phyloP scores from a whole-genome alignment of 140 eudicot genomes.

The Oenanthe javanica region DNA sequence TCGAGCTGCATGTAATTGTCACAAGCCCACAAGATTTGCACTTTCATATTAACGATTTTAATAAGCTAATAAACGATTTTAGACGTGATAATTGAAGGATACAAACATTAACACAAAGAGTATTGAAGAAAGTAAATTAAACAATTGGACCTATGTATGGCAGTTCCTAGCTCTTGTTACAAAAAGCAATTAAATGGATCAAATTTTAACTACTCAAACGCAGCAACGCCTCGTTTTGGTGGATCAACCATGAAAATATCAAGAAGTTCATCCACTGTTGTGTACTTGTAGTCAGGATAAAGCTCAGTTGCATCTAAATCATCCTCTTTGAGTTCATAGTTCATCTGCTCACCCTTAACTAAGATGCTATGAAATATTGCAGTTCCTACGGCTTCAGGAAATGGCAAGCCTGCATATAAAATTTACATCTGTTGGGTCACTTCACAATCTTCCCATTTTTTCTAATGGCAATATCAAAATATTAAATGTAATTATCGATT shows the following conservation, averaged over 20 bases:
- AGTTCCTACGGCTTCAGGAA: conserved; percentile 9
- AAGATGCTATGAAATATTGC: conserved; percentile 22
- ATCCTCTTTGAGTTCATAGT: conserved; percentile 18
- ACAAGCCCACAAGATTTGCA: too few species aligned
- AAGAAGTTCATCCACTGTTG: conserved; percentile 18
- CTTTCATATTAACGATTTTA: too few species aligned
- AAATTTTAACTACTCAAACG: too few species aligned
- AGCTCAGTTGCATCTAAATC: conserved; percentile 18
- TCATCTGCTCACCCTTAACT: conserved; percentile 13
- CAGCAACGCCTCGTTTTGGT: conserved; percentile 7
- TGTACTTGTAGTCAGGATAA: conserved; percentile 20
- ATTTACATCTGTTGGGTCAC: not conserved
- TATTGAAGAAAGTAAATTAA: too few species aligned
- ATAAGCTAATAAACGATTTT: too few species aligned
- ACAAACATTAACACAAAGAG: too few species aligned
- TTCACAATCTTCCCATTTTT: not conserved
- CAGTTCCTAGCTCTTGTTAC: too few species aligned
- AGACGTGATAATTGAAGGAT: too few species aligned
- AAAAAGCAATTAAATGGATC: too few species aligned
- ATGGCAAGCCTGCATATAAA: conserved; percentile 13
- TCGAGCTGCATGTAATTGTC: too few species aligned
- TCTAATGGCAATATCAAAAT: not conserved
- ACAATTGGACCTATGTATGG: too few species aligned
- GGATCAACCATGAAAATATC: conserved; percentile 20
- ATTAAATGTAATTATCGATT: not conserved